A percentile compares a stretch with the other conserved stretches of the same genome.
Evolutionary conservation across 345 rosid genomes (phyloP).

Genomic region (Lenwebbia sp.): DNA sequence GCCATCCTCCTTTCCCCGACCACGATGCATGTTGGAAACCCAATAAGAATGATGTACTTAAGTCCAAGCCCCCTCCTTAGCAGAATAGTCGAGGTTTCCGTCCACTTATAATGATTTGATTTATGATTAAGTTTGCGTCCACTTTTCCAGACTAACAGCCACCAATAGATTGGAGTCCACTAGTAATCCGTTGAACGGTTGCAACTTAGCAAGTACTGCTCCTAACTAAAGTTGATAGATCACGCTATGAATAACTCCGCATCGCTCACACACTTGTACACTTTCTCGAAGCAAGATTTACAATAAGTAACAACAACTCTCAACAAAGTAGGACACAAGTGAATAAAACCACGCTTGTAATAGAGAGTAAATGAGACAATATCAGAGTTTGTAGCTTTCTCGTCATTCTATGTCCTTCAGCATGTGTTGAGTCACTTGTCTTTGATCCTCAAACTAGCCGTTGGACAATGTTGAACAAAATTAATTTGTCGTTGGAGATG

Average conservation of each 20-base stretch:
- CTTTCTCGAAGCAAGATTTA: background rate
- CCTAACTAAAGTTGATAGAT: background rate
- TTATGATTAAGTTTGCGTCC: accelerated
- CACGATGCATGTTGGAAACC: background rate
- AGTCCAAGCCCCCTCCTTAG: background rate
- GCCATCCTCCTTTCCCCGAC: background rate
- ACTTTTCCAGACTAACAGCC: accelerated
- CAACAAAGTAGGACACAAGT: background rate
- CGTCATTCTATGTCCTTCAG: background rate
- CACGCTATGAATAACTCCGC: background rate
- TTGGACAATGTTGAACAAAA: background rate
- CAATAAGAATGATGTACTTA: background rate
- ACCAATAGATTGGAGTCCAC: background rate
- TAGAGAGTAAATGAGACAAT: background rate
- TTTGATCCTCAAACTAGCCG: background rate
- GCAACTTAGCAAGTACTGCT: background rate
- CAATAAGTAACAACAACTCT: background rate
- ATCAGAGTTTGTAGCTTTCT: background rate
- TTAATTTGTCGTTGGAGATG: background rate
- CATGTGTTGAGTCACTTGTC: background rate
- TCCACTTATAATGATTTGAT: background rate
- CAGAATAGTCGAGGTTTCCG: background rate
- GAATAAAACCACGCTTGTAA: background rate
- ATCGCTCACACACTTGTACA: background rate
- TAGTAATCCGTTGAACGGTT: background rate